Evolutionary conservation across 768 basidiomycete genomes (phyloP), one percentile per base, ranked within the genome.

Genomic region (Galerina marginata): DNA sequence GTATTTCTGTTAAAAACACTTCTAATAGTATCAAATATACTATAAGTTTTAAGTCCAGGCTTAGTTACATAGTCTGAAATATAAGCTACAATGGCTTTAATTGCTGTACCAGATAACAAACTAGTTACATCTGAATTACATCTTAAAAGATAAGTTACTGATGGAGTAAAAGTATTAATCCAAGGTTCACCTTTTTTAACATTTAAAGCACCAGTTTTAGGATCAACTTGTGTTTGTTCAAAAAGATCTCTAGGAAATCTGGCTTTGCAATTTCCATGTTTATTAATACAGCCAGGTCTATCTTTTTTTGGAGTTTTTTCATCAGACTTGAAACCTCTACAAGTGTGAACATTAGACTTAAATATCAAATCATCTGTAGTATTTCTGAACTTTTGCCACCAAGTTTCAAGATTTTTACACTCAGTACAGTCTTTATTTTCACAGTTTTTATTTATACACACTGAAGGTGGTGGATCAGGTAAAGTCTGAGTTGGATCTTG

Each of bases 51-150:
- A 20, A 20, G 20, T 20, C 20, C 20, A 20, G 20, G 20, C 20
- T 20, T 20, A 20, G 20, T 20, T 20, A 20, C 20, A 20, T 20
- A 20, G 20, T 20, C 20, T 20, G 20, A 20, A 20, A 20, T 20
- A 20, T 20, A 20, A 20, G 20, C 20, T 20, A 20, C 20, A 20
- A 20, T 20, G 20, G 20, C 20, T 20, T 20, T 20, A 20, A 20
- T 20, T 53, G 73, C 69, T 10, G 77, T 79, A 4, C 78, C 75
- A 26, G 76, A 77, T 9, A 65, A 43, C 12, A 77, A 51, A 59
- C 65, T 68, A 0, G 69, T 74, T 1, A 72, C 68, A 66, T 80
- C 75, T 26, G 77, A 71, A 56, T 80, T 79, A 45, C 71, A 77
- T 6, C 74, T 43, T 6, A 75, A 29, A 5, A 76, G 37, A 53